Conservation (phyloP, 441 rosid species). For the Omphalea diandra region DNA sequence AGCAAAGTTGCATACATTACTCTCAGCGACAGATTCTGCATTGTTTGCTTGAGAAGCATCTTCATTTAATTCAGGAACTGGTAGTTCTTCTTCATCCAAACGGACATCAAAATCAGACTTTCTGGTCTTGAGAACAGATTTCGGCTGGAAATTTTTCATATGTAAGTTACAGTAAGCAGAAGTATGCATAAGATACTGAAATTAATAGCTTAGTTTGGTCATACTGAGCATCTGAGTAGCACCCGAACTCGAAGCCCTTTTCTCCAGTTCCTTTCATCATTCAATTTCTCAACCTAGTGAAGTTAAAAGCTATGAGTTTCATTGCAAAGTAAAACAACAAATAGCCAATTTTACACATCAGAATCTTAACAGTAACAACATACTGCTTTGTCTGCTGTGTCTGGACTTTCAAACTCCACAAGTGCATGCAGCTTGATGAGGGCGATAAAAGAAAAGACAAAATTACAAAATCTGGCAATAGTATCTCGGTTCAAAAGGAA, state of each 20-base stretch:
- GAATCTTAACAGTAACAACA: too few relatives aligned
- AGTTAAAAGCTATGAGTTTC: constrained; percentile 11
- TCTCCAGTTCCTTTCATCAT: constrained; percentile 94
- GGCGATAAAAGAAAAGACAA: neutral
- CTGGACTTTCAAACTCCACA: constrained; percentile 67
- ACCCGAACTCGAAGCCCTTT: constrained; percentile 92
- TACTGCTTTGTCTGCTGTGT: constrained; percentile 83
- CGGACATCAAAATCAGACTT: constrained; percentile 63
- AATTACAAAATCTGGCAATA: neutral
- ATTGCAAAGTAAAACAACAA: neutral
- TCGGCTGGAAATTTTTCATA: constrained; percentile 56
- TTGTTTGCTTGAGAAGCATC: constrained; percentile 44
- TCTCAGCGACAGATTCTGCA: constrained; percentile 43
- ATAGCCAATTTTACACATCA: neutral
- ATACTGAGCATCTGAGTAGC: constrained; percentile 87
- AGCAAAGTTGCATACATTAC: constrained; percentile 32
- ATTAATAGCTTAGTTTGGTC: constrained; percentile 8
- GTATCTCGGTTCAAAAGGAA: neutral
- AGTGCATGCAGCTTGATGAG: constrained; percentile 75
- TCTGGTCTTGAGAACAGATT: constrained; percentile 75
- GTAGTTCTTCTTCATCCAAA: constrained; percentile 53
- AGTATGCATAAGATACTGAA: neutral
- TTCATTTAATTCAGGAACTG: constrained; percentile 41
- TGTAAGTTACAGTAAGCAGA: neutral
- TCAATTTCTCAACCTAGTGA: constrained; percentile 71